Evolutionary conservation across 768 basidiomycete species (phyloP).

Genomic region (Panaeolus cyanescens): DNA sequence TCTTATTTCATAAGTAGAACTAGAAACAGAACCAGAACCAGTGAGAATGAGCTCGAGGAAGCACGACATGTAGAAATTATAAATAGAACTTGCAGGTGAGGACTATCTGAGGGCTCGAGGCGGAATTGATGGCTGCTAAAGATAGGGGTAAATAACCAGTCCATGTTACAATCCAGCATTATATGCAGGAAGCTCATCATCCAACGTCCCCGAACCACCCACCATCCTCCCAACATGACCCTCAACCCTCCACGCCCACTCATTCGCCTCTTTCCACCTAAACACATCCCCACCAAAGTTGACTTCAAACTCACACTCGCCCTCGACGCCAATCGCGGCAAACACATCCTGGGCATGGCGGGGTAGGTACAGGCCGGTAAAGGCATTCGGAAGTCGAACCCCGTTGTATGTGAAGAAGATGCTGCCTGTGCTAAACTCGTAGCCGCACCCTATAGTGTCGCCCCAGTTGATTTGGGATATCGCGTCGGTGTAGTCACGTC

Average conservation of each 20-base stretch:
- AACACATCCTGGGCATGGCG: constrained; percentile 56
- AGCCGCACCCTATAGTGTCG: constrained; percentile 65
- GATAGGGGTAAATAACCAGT: too few species aligned
- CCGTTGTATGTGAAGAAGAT: constrained; percentile 74
- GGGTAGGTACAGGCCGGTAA: constrained; percentile 60
- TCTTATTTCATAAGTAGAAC: too few species aligned
- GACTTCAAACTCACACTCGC: constrained; percentile 53
- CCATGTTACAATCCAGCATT: not conserved
- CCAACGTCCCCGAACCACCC: constrained; percentile 29
- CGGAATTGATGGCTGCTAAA: too few species aligned
- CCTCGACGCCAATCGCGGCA: constrained; percentile 63
- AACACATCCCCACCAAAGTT: constrained; percentile 69
- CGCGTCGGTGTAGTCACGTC: constrained; percentile 50
- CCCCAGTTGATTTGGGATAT: constrained; percentile 37
- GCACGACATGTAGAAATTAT: too few species aligned
- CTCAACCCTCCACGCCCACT: constrained; percentile 67
- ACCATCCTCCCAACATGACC: constrained; percentile 55
- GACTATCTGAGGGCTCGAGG: too few species aligned
- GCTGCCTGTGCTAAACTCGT: constrained; percentile 50
- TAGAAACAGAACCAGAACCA: too few species aligned
- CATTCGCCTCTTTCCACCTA: constrained; percentile 64
- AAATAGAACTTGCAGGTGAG: too few species aligned
- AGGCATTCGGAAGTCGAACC: constrained; percentile 53
- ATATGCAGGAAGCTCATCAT: constrained; percentile 52
- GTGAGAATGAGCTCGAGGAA: too few species aligned